These are phyloP conservation scores for Rubia tinctorum DNA, from an alignment of 305 asterid species.

Conservation along the genomic window DNA sequence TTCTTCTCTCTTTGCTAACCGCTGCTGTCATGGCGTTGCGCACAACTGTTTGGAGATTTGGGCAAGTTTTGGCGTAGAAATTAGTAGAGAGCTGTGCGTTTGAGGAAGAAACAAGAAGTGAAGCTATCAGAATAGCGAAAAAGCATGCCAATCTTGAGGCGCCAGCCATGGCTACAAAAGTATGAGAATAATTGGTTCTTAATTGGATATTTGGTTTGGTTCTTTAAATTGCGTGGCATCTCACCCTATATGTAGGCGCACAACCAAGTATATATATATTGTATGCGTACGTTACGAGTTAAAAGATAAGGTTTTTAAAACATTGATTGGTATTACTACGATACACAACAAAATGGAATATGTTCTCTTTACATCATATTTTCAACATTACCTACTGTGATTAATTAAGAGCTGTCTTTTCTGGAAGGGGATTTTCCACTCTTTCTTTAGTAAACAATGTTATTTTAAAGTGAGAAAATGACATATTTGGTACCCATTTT, in stretches of 20 bases:
- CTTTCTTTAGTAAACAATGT: no score
- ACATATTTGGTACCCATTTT: no score
- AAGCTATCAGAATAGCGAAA: constrained; percentile 11
- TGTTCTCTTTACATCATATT: no score
- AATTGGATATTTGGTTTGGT: background rate
- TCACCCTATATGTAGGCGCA: background rate
- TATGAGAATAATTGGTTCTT: no score
- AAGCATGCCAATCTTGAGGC: constrained; percentile 32
- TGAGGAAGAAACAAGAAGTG: background rate
- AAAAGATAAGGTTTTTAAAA: background rate
- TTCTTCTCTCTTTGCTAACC: constrained; percentile 45
- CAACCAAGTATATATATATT: background rate
- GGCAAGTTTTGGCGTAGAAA: constrained; percentile 47
- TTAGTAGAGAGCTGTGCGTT: background rate
- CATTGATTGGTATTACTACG: no score
- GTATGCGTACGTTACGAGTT: no score
- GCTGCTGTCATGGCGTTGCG: constrained; percentile 38
- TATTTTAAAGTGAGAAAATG: no score
- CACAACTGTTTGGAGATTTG: constrained; percentile 32
- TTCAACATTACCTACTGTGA: no score
- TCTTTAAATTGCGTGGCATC: background rate
- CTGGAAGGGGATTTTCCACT: no score
- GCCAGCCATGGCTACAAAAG: background rate
- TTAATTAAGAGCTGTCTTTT: no score
- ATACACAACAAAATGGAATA: no score